Conservation (phyloP, 495 filamentous ascomycete genomes). For the Hyaloscypha variabilis region DNA sequence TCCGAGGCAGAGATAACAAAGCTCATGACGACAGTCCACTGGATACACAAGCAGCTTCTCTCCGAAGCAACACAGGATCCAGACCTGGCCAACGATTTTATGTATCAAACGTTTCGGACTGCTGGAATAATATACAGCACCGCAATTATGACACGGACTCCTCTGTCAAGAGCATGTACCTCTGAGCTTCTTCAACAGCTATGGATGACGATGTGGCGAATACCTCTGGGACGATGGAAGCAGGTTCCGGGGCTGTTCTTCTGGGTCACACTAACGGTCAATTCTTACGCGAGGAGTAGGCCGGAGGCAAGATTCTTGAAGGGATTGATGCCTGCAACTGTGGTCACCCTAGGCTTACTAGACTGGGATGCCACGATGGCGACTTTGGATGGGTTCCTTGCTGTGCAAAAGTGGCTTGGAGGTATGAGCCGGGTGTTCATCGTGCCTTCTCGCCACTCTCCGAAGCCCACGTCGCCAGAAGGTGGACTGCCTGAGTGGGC, state of each 20-base stretch:
- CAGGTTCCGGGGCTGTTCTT: constrained; percentile 27
- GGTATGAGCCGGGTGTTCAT: background rate
- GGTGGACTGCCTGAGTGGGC: constrained; percentile 7
- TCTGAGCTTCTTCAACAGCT: constrained; percentile 9
- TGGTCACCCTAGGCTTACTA: constrained; percentile 11
- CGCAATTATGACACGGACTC: constrained; percentile 20
- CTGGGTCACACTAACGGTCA: constrained; percentile 19
- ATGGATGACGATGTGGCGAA: constrained; percentile 26
- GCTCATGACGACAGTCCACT: constrained; percentile 20
- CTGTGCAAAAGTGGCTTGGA: constrained; percentile 29
- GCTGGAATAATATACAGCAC: constrained; percentile 21
- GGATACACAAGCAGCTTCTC: constrained; percentile 25
- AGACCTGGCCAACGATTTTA: constrained; percentile 13
- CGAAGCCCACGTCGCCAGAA: background rate
- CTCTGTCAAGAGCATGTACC: constrained; percentile 25
- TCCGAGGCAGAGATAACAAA: constrained; percentile 6
- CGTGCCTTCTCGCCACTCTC: background rate
- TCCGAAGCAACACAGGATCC: background rate
- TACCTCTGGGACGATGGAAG: constrained; percentile 28
- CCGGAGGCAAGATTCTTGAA: constrained; percentile 28
- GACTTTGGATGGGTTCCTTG: constrained; percentile 19
- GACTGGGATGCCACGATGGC: constrained; percentile 21
- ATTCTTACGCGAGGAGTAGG: constrained; percentile 20
- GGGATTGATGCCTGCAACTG: constrained; percentile 17
- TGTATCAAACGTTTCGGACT: constrained; percentile 24